Evolutionary conservation across 2,329 filamentous ascomycete species (phyloP).

Genomic region (Amauroascus niger): DNA sequence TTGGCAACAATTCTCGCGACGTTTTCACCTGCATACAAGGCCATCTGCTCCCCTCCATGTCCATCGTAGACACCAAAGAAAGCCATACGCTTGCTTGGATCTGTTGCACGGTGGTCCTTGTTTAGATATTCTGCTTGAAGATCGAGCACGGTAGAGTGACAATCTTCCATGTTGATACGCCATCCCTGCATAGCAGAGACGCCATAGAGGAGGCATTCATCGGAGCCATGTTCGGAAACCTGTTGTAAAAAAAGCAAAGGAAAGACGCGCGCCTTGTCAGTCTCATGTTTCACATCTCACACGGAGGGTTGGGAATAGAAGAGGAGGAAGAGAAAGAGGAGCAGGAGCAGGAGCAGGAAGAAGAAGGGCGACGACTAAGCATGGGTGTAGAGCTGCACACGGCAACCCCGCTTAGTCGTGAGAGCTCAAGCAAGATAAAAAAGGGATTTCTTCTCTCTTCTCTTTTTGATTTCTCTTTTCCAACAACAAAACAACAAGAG

Average conservation of each 20-base stretch:
- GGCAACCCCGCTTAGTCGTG: conserved; percentile 6
- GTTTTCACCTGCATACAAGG: conserved; percentile 81
- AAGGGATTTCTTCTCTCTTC: too few species aligned
- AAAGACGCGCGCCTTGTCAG: conserved; percentile 20
- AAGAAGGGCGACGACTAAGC: conserved; percentile 10
- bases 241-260: too few species aligned
- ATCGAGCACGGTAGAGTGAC: conserved; percentile 82
- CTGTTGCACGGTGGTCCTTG: conserved; percentile 44
- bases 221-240: conserved; percentile 69
- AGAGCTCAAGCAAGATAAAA: not conserved
- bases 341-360: not conserved
- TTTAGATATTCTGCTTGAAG: conserved; percentile 54
- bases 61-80: conserved; percentile 99
- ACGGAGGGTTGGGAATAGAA: conserved; percentile 9
- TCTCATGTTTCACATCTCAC: not conserved
- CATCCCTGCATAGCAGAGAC: conserved; percentile 99
- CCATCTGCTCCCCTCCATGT: conserved; percentile 94
- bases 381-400: not conserved
- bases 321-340: not conserved
- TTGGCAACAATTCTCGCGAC: conserved; percentile 91
- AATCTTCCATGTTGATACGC: conserved; percentile 99
- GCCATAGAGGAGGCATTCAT: conserved; percentile 87
- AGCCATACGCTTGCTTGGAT: conserved; percentile 64
- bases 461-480: not conserved
- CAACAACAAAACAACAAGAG: not conserved